Base-by-base conservation (phyloP, 2,329 filamentous ascomycete species). In the Penicillium sp. region DNA sequence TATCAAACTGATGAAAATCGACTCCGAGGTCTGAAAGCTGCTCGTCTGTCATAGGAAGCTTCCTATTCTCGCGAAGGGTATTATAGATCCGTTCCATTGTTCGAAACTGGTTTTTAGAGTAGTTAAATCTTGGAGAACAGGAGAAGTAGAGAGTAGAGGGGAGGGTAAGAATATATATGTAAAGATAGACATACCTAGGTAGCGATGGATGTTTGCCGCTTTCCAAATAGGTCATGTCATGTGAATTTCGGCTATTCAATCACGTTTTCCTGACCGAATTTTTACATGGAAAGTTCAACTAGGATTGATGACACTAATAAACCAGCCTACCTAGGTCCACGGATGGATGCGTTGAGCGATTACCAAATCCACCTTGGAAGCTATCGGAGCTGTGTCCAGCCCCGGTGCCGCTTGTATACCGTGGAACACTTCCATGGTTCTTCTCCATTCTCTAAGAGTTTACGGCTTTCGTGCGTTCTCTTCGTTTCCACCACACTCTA, bases 11-110 rank as follows among this genome's bases (percentile, higher is more conserved):
- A 43, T 43, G 29, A 43, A 32, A 43, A 22, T 43, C 29, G 41
- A 43, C 29, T 43, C 41, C 41, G 41, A 43, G 41, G 28, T 43
- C 40, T 43, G 40, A 43, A 43, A 43, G 41, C 41, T 33, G 19
- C 19, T 33, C 28, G 41, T 43, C 28, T 43, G 41, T 43, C 41
- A 43, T 43, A 33, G 29, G 41, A 43, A 43, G 13, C 29, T 43
- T 43, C 29, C 29, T 43, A 43, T 43, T 43, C 28, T 43, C 29
- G 41, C 28, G 19, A 43, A 43, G 41, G 19, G 29, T 43, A 3
- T 43, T 43, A 19, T 2, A 42, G 24, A 42, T 42, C 24, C 26
- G 24, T 22, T 31, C 40, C 40, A 31, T 42, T 31, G 26, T 42
- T 42, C 3, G 40, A 31, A 31, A 6, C 24, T 40, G 22, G 24